phyloP scores from a whole-genome alignment of 495 filamentous ascomycete genomes.

The Bombardia bombarda region DNA sequence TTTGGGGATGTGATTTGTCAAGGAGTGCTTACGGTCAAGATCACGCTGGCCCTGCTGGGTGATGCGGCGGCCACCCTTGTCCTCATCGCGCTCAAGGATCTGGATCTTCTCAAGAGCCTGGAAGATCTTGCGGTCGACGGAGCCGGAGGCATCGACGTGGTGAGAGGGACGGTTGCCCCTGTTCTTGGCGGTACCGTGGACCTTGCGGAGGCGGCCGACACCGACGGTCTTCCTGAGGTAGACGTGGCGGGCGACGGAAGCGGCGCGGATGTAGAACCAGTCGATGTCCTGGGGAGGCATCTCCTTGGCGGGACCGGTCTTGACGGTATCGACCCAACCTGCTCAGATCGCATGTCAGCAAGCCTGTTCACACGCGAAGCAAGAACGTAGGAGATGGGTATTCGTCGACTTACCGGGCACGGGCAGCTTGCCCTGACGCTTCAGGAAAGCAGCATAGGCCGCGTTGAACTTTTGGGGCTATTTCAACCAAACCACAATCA shows the following conservation, averaged over 20 bases:
- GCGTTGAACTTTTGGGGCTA: constrained; percentile 88
- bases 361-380: too few relatives aligned
- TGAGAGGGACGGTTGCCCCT: constrained; percentile 83
- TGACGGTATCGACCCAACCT: constrained; percentile 99
- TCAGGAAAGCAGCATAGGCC: constrained; percentile 94
- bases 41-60: constrained; percentile 96
- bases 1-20: neutral
- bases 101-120: constrained; percentile 98
- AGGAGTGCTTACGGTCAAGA: constrained; percentile 67
- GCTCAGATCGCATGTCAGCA: constrained; percentile 6
- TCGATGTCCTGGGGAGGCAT: constrained; percentile 94
- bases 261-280: constrained; percentile 99
- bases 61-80: constrained; percentile 94
- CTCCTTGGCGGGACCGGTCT: constrained; percentile 92
- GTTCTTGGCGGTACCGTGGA: constrained; percentile 95
- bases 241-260: constrained; percentile 91
- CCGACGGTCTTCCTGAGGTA: constrained; percentile 99
- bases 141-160: constrained; percentile 91
- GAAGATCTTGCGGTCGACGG: constrained; percentile 91
- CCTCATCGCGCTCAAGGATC: constrained; percentile 91
- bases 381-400: neutral
- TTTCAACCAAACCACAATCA: constrained; percentile 42
- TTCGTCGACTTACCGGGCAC: constrained; percentile 64
- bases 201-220: constrained; percentile 72
- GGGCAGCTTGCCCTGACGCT: constrained; percentile 96